These are phyloP conservation scores for Firmiana major DNA, from an alignment of 345 rosid species.

Conservation along the genomic window DNA sequence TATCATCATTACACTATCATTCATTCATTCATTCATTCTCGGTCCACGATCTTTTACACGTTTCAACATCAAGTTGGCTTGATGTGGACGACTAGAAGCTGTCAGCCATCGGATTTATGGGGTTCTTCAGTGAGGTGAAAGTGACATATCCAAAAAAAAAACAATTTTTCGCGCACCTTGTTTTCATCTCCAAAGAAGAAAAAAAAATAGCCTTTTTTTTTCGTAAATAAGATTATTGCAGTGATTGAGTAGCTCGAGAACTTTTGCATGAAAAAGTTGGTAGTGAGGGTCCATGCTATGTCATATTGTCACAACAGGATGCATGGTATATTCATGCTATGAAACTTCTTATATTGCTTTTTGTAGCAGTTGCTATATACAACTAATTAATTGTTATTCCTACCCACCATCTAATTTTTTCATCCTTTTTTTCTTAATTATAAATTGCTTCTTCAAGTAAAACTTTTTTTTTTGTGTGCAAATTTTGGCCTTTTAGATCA, in stretches of 20 bases:
- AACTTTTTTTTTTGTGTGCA: background rate
- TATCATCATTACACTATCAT: slow-evolving; percentile 56
- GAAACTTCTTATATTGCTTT: slow-evolving; percentile 13
- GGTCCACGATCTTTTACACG: slow-evolving; percentile 26
- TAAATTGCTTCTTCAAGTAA: background rate
- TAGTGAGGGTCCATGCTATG: slow-evolving; percentile 17
- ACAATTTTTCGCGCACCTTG: slow-evolving; percentile 3
- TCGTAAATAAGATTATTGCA: slow-evolving; percentile 19
- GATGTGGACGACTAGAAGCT: slow-evolving; percentile 17
- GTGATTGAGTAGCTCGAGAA: slow-evolving; percentile 53
- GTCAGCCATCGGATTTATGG: slow-evolving; percentile 35
- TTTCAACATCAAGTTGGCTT: slow-evolving; percentile 14
- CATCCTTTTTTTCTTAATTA: background rate
- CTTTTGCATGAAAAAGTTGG: slow-evolving; percentile 40
- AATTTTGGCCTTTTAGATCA: background rate
- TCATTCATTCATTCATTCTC: slow-evolving; percentile 10
- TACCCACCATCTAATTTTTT: background rate
- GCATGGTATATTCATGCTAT: slow-evolving; percentile 37
- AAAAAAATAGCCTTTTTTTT: background rate
- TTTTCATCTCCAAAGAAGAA: slow-evolving; percentile 6
- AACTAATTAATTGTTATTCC: background rate
- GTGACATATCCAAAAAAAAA: background rate
- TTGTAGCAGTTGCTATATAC: background rate
- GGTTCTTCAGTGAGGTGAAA: background rate
- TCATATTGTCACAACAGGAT: slow-evolving; percentile 14